Percentiles rank a stretch among this genome's conserved stretches.
Conservation (phyloP, 108 stramenopile genomes). For the Conticribra weissflogii region DNA sequence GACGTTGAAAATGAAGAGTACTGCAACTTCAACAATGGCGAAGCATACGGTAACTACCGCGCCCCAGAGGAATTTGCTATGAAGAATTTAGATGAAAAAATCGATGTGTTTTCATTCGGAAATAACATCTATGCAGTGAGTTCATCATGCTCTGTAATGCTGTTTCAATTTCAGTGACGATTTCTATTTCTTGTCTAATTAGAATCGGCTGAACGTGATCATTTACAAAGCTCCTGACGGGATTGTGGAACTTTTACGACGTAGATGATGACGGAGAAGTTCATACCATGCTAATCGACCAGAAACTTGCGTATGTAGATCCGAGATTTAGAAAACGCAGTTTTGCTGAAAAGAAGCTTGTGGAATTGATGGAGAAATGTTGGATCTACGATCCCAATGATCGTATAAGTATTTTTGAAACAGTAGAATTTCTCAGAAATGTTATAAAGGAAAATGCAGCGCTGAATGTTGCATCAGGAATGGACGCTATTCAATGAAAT, state of each 20-base stretch:
- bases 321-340: constrained; percentile 68
- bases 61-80: constrained; percentile 70
- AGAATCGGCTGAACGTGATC: constrained; percentile 6
- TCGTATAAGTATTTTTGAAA: neutral
- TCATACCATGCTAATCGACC: constrained; percentile 58
- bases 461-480: too few relatives aligned
- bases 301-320: constrained; percentile 64
- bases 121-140: constrained; percentile 72
- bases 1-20: constrained; percentile 57
- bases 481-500: too few relatives aligned
- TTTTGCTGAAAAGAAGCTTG: constrained; percentile 62
- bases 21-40: constrained; percentile 73
- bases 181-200: neutral
- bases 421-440: neutral
- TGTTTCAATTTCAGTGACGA: too few relatives aligned
- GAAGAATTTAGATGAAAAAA: constrained; percentile 63
- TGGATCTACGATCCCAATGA: too few relatives aligned
- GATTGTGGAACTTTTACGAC: constrained; percentile 72
- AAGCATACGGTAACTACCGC: constrained; percentile 56
- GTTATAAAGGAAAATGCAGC: too few relatives aligned
- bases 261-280: constrained; percentile 58
- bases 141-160: too few relatives aligned
- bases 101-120: constrained; percentile 79
- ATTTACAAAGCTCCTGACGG: constrained; percentile 17
- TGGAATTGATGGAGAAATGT: constrained; percentile 76